Evolutionary conservation across 768 basidiomycete species (phyloP), one percentile per base, ranked within the genome.

Genomic region (Podaxis sp.): DNA sequence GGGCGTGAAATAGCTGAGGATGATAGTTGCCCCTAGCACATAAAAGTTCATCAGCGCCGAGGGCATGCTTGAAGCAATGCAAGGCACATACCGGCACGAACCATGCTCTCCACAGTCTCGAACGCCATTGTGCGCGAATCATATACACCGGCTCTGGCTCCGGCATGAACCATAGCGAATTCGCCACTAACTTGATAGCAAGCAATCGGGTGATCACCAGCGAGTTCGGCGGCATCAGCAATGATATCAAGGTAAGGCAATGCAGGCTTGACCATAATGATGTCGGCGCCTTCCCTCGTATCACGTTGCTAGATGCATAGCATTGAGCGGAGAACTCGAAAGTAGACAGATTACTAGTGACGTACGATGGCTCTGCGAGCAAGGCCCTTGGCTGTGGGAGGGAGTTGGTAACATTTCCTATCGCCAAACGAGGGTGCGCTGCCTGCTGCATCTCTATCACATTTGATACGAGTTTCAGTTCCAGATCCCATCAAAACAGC

Each of bases 181-280:
- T 98, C 97, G 2, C 97, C 97, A 59, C 93, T 95, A 53, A 99
- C 97, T 74, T 95, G 92, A 73, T 98, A 99, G 68, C 91, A 93
- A 0, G 97, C 97, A n/a, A 97, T 80, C 1, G 96, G 96, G 67
- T 92, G 89, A 69, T 96, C 87, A 0, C 85, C 85, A 4, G 91
- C 88, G 46, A 97, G 81, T 65, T 86, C 74, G 3, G 88, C 84
- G 14, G 93, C 93, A 68, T 97, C 93, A 35, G 90, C 83, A 65
- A 99, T 90, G 74, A 98, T 89, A 74, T 99, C 97, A 54, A 98
- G 91, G 76, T 98, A 98, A 0, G 97, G 95, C 62, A 98, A 74
- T 0, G 94, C 83, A 18, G 97, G 97, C 71, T 99, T 99, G 71
- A 99, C 94, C 95, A 99, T 98, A 71, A 99, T 87, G 68, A 99